Conservation (phyloP, 2,329 filamentous ascomycete genomes). For the Periconia macrospinosa region DNA sequence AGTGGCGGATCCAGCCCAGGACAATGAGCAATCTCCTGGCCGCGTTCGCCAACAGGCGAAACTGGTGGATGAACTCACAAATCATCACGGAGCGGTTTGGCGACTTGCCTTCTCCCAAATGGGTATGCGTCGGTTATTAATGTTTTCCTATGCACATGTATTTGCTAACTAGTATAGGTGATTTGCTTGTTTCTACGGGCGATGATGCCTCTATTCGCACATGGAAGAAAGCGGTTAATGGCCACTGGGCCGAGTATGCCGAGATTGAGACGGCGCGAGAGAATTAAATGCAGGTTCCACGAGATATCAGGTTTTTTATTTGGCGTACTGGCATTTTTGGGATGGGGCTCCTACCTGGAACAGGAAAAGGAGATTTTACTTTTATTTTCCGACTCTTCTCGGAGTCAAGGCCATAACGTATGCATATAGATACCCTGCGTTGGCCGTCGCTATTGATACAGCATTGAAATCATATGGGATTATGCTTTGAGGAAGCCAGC, state of each 20-base stretch:
- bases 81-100: conserved; percentile 73
- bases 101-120: conserved; percentile 65
- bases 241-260: conserved; percentile 52
- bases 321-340: background rate
- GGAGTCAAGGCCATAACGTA: conserved; percentile 13
- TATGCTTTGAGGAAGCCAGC: background rate
- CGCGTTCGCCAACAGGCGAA: conserved; percentile 65
- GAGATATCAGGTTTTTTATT: background rate
- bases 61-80: conserved; percentile 68
- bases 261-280: conserved; percentile 48
- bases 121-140: conserved; percentile 33
- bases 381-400: conserved; percentile 6
- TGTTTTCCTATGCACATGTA: background rate
- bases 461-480: conserved; percentile 3
- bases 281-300: conserved; percentile 12
- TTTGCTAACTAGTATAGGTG: conserved; percentile 55
- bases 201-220: conserved; percentile 67
- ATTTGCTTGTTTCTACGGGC: conserved; percentile 73
- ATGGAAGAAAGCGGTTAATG: conserved; percentile 54
- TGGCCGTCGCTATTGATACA: conserved; percentile 5
- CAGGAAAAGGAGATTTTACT: conserved; percentile 11
- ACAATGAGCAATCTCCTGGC: conserved; percentile 62
- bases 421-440: conserved; percentile 30
- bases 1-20: conserved; percentile 52
- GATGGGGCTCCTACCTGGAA: background rate